Evolutionary conservation across 78 protist genomes (phyloP).

Genomic region (Creolimax fragrantissima): DNA sequence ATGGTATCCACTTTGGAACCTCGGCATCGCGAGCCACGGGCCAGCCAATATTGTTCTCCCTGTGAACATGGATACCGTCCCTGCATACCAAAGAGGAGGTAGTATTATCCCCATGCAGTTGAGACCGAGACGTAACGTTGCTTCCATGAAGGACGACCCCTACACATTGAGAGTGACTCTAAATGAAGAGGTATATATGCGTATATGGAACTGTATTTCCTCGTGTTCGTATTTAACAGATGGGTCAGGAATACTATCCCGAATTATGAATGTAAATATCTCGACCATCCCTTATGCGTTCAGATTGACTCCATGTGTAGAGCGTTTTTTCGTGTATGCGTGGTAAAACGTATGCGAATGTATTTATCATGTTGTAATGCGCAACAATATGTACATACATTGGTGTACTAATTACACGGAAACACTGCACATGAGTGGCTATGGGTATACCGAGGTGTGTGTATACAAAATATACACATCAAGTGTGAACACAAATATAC

Average conservation of each 20-base stretch:
- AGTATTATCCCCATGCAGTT: constrained; percentile 64
- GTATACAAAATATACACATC: no score
- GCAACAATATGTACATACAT: no score
- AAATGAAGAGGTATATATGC: not conserved
- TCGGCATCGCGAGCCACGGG: not conserved
- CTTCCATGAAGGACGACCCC: constrained; percentile 75
- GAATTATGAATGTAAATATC: not conserved
- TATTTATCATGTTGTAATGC: no score
- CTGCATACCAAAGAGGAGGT: constrained; percentile 83
- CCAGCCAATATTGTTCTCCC: not conserved
- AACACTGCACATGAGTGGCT: no score
- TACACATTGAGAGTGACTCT: constrained; percentile 72
- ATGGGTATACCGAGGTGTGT: no score
- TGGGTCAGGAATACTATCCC: not conserved
- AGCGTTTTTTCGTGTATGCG: no score
- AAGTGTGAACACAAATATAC: no score
- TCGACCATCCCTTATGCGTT: not conserved
- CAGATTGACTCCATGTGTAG: no score
- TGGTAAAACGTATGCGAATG: no score
- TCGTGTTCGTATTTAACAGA: not conserved
- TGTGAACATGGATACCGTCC: constrained; percentile 30
- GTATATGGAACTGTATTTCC: not conserved
- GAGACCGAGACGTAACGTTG: constrained; percentile 65
- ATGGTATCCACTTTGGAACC: not conserved
- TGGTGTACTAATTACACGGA: no score